These are phyloP conservation scores for Penicillium bovifimosum DNA, from an alignment of 495 filamentous ascomycete genomes.

Conservation along the genomic window DNA sequence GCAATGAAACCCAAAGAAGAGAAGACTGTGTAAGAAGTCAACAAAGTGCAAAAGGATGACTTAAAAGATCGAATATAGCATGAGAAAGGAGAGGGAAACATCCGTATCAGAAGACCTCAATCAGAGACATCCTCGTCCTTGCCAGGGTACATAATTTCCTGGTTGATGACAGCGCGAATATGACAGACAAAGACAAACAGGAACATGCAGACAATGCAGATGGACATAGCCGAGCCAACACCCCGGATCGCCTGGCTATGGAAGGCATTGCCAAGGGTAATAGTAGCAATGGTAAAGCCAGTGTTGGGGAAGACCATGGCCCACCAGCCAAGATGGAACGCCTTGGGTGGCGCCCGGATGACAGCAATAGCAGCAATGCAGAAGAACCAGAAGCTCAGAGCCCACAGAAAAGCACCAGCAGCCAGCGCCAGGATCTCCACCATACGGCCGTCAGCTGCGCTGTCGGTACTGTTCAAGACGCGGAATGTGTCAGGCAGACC, in stretches of 20 bases:
- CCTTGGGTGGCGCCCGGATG: constrained; percentile 46
- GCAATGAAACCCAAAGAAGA: neutral
- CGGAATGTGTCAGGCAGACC: constrained; percentile 35
- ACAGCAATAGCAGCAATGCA: constrained; percentile 50
- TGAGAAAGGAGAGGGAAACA: neutral
- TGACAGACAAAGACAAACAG: constrained; percentile 50
- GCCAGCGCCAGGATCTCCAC: constrained; percentile 47
- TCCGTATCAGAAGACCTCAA: constrained; percentile 7
- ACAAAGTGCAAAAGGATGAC: neutral
- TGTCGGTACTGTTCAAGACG: constrained; percentile 26
- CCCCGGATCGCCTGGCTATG: constrained; percentile 35
- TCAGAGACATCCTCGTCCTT: constrained; percentile 55
- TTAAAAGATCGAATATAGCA: neutral
- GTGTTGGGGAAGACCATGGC: constrained; percentile 44
- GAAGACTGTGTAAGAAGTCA: neutral
- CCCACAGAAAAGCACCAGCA: constrained; percentile 61
- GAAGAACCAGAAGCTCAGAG: constrained; percentile 69
- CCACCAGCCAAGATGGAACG: constrained; percentile 47
- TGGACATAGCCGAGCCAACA: constrained; percentile 39
- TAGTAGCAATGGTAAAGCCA: constrained; percentile 44
- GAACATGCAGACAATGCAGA: constrained; percentile 53
- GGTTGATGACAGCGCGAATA: constrained; percentile 45
- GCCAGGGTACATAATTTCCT: constrained; percentile 57
- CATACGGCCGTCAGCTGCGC: constrained; percentile 29
- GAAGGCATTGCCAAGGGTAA: constrained; percentile 39